Base-by-base conservation (phyloP, 176 grass and related monocot genomes). In the Musa schizocarpa region DNA sequence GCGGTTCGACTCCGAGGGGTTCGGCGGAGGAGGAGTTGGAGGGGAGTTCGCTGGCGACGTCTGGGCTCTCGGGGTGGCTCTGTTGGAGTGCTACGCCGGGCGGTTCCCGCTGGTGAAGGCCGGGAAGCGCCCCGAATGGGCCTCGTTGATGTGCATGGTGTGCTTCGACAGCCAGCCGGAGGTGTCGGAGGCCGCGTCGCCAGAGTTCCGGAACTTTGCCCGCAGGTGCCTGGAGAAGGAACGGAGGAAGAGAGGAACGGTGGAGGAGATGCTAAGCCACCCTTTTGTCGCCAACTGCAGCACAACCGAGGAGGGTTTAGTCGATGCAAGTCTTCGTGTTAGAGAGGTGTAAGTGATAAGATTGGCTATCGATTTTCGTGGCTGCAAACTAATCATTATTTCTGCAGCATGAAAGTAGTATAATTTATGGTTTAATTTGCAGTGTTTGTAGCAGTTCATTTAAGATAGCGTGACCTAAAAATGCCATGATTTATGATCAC, bases 11-110 rank as follows among this genome's bases (percentile, higher is more conserved):
- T 22, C 84, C 19, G 79, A 82, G 76, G 63, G 72, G 66, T 76
- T 80, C 81, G 65, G 64, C 49, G 50, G 23, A 11, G 17, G 66
- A 9, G 68, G 20, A 2, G 49, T 10, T 13, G 61, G 20, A 2
- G 54, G n/a, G 23, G 69, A 22, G 25, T 64, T 81, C 62, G 13
- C 86, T 61, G 50, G 78, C 13, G 86, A 81, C 14, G 69, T 81
- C 55, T 79, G 82, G 86, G 65, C 82, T 53, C 74, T 81, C 17
- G 84, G 82, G 52, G 79, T 82, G 17, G 86, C 85, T n/a, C 64
- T 74, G 51, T 8, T 81, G 19, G 22, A 22, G 22, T 0, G 22
- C 0, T 22, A 22, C 22, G 0, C 22, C 0, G 22, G 22, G 22
- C 22, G 22, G n/a, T n/a, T n/a, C n/a, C n/a, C n/a, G n/a, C n/a